Base-by-base conservation (phyloP, 768 basidiomycete genomes). In the Suillus bovinus region DNA sequence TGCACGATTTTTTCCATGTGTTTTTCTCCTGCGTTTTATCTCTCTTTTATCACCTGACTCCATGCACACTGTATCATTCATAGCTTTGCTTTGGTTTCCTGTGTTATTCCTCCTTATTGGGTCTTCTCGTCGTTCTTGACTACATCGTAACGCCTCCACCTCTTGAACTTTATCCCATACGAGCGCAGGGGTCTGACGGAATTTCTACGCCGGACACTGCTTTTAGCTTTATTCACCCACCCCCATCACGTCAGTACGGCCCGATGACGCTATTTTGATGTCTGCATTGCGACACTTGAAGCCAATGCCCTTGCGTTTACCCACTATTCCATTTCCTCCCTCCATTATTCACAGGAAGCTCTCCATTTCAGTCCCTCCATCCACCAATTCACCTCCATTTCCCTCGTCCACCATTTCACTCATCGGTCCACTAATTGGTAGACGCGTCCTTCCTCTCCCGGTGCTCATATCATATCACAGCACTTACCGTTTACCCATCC, bases 41-140 rank as follows among this genome's bases (percentile, higher is more conserved):
- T 47, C 1, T 34, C 33, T 54, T 14, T 36, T 38, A 17, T 55
- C 54, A 38, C 38, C 27, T 27, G 16, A n/a, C 55, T 27, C 5
- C 55, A 39, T 39, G 36, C 55, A 56, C 55, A 39, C 24, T 56
- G 55, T 56, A 56, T 56, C 55, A 39, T 29, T 29, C 39, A 56
- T 56, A 27, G 24, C 55, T 36, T 17, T 22, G 24, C 36, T 36
- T 27, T 39, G 55, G 38, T 56, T 56, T 56, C 27, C 22, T 56
- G 55, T 56, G 55, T 56, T 56, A 56, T 56, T 56, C 11, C 55
- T 56, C 55, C 55, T 56, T 56, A 56, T 56, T 56, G 36, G 55
- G 55, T 56, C 24, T 38, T 38, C 10, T 55, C 36, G 36, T 27
- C 34, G 36, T 38, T 55, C 36, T 55, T 55, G 54, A 55, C 22